These are phyloP conservation scores for Mycogone perniciosa DNA, from an alignment of 2,329 filamentous ascomycete species.

Conservation along the genomic window DNA sequence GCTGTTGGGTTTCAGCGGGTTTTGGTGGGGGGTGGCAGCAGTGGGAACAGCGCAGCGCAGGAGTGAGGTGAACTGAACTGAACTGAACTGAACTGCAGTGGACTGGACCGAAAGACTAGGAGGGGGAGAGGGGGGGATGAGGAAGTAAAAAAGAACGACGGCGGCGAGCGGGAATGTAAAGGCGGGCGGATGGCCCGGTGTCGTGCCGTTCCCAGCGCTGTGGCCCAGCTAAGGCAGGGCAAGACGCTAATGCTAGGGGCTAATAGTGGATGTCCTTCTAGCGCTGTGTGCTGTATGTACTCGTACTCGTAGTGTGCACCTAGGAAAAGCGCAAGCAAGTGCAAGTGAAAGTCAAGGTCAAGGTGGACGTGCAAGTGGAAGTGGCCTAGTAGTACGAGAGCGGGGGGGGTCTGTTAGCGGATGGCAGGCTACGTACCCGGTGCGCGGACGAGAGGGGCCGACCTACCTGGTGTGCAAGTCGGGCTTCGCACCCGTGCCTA, in stretches of 20 bases:
- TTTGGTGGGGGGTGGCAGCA: conserved; percentile 13
- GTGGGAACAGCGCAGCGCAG: not conserved
- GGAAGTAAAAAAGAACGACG: conserved; percentile 11
- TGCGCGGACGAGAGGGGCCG: too few relatives aligned
- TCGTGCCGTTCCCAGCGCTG: conserved; percentile 33
- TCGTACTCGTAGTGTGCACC: not conserved
- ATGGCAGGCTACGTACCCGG: too few relatives aligned
- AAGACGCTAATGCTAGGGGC: conserved; percentile 12
- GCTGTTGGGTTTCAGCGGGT: not conserved
- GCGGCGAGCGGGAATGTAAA: conserved; percentile 29
- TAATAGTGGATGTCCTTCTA: conserved; percentile 11
- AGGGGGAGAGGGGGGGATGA: conserved; percentile 11
- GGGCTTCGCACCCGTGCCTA: too few relatives aligned
- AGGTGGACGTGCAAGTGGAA: not conserved
- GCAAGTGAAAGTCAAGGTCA: not conserved
- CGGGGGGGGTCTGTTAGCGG: too few relatives aligned
- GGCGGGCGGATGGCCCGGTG: conserved; percentile 32
- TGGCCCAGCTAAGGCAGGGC: conserved; percentile 21
- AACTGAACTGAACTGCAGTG: too few relatives aligned
- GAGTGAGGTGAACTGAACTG: conserved; percentile 7
- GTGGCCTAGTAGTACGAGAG: too few relatives aligned
- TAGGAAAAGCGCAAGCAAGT: not conserved
- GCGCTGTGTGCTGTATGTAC: conserved; percentile 11
- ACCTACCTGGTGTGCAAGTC: too few relatives aligned
- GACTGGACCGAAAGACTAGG: not conserved